Evolutionary conservation across 768 basidiomycete genomes (phyloP), one percentile per base, ranked within the genome.

Genomic region (Serendipita vermifera): DNA sequence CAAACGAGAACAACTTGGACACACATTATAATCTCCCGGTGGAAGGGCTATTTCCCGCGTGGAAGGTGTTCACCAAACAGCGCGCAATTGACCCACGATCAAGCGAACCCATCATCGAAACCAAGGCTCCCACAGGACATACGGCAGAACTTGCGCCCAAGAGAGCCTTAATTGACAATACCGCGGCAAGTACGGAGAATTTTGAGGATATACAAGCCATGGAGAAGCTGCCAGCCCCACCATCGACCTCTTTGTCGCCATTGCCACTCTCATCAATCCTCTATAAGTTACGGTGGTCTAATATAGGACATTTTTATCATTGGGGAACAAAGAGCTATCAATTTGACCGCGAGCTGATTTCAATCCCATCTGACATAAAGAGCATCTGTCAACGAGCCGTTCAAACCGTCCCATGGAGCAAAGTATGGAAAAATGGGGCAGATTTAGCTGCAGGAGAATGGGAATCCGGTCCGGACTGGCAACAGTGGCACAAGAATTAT

Each of bases 261-360:
- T 65, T 71, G 5, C 66, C 68, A 2, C 70, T 79, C 1, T 77
- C 77, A 0, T 69, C 76, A 26, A 76, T 97, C 13, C 62, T 93
- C 14, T 73, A 72, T 3, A 92, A 87, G 66, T 67, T 99, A 46
- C 78, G 94, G 46, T 99, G 94, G 94, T 85, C 90, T 1, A 98
- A 94, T 63, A 85, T 99, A 48, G 94, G 94, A 7, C 87, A 87
- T 81, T 87, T 79, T 54, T 99, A 99, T 68, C 90, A 98, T 71
- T 97, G 94, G 94, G 87, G 88, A 2, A 87, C 81, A 27, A 99
- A 98, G 64, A 83, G 87, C 58, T 99, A 99, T 65, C 89, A 96
- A 64, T 92, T 96, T 61, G 76, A 79, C 1, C 80, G 76, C 54
- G 79, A 79, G 2, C 80, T 77, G 57, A 82, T 79, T 0, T 72